Base-by-base conservation (phyloP, 495 filamentous ascomycete species). In the Cercophora newfieldiana region DNA sequence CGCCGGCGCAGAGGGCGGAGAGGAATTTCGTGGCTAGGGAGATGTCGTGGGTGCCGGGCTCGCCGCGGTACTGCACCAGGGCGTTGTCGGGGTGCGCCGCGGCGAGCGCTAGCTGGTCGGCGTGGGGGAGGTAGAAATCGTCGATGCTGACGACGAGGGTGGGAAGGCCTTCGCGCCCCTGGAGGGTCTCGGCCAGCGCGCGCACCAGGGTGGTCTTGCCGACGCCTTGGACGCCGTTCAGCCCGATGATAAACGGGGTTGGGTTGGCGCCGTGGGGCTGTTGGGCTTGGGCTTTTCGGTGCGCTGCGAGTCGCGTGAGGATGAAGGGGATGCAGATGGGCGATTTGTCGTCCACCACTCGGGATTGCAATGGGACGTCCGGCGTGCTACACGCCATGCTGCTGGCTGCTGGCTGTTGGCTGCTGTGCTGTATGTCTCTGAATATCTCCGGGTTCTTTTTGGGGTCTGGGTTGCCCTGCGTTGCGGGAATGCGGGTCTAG, bases 191-290 rank as follows among this genome's bases (percentile, higher is more conserved):
- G 55, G 87, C 80, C 22, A 97, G 85, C 8, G 84, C 83, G 28
- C 87, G 86, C 6, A 94, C 93, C 69, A 97, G 82, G 3, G 93
- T 94, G 1, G 93, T 94, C 78, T 98, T 98, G 48, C 94, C 94
- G 53, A 90, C 91, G 55, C 94, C 94, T 75, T 96, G 93, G 18
- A 96, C 82, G 59, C 89, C 87, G 62, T 86, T 88, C 49, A 89
- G 75, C 5, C 86, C 87, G 67, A 89, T 78, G 70, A 88, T 78
- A 70, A 89, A 85, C 49, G 86, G 86, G 0, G 65, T 75, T 22
- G 50, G 69, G 64, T 54, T 76, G 59, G 68, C 73, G 58, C 26
- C 75, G 69, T 66, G 72, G 73, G 37, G 2, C 10, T 14, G 37
- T 44, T 44, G 37, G 37, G 37, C 37, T 44, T 61, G 73, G 74